A percentile compares a stretch with the other conserved stretches of the same genome.
These are phyloP conservation scores for Chaetothyriales sp. DNA, from an alignment of 2,329 filamentous ascomycete species.

Conservation along the genomic window DNA sequence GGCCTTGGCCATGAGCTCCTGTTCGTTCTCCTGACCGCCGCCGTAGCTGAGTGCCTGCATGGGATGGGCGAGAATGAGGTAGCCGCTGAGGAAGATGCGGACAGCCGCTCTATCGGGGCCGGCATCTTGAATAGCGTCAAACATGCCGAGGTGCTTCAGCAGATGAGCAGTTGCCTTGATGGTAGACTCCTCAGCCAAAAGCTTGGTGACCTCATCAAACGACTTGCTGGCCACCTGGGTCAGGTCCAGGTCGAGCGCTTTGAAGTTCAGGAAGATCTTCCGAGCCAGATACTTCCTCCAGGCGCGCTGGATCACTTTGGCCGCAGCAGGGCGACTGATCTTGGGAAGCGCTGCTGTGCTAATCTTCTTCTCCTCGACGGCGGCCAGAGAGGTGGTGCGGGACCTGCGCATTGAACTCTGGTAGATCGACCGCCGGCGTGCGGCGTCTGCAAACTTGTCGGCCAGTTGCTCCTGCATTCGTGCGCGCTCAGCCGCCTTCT, in stretches of 20 bases:
- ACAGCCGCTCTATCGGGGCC: constrained; percentile 36
- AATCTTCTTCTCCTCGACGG: constrained; percentile 29
- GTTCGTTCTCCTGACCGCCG: constrained; percentile 46
- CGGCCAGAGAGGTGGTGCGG: constrained; percentile 37
- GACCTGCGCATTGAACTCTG: constrained; percentile 35
- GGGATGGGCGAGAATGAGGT: constrained; percentile 47
- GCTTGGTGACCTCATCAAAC: constrained; percentile 44
- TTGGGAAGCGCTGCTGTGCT: constrained; percentile 21
- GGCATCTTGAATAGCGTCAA: constrained; percentile 34
- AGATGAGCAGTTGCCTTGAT: constrained; percentile 39
- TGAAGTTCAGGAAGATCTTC: constrained; percentile 36
- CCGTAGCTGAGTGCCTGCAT: constrained; percentile 39
- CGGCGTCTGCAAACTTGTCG: constrained; percentile 49
- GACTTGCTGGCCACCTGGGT: constrained; percentile 35
- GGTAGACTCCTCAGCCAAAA: constrained; percentile 41
- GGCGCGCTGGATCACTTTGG: constrained; percentile 40
- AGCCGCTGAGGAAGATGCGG: constrained; percentile 48
- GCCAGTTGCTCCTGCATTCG: constrained; percentile 46
- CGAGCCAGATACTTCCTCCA: constrained; percentile 40
- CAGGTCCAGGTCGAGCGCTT: constrained; percentile 37
- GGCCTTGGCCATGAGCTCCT: constrained; percentile 46
- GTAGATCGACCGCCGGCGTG: constrained; percentile 38
- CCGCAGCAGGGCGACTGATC: constrained; percentile 38
- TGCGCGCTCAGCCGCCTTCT: constrained; percentile 46
- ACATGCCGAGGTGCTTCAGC: constrained; percentile 41